Conservation (phyloP, 495 filamentous ascomycete genomes). For the Lepraria neglecta region DNA sequence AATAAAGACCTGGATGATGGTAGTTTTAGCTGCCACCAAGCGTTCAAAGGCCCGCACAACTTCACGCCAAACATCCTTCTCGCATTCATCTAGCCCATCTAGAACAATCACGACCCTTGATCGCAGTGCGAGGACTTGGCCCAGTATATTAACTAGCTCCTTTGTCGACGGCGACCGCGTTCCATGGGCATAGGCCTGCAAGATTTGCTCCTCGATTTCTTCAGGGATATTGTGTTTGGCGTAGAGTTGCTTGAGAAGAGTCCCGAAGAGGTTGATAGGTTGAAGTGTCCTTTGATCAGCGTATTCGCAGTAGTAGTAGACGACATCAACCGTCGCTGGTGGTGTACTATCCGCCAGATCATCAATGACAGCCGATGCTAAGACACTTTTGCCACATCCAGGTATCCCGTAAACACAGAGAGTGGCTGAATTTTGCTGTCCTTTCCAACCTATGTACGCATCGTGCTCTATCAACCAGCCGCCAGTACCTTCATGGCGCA, state of each 20-base stretch:
- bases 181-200: neutral
- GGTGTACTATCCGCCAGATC: neutral
- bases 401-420: constrained; percentile 29
- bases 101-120: constrained; percentile 15
- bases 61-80: constrained; percentile 11
- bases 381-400: constrained; percentile 27
- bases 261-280: constrained; percentile 18
- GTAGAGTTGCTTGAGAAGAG: constrained; percentile 26
- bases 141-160: neutral
- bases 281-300: constrained; percentile 21
- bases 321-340: neutral
- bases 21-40: neutral
- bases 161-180: neutral
- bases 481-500: constrained; percentile 22
- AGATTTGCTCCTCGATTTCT: neutral
- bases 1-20: constrained; percentile 21
- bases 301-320: constrained; percentile 29
- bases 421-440: neutral
- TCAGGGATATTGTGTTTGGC: neutral
- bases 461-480: constrained; percentile 20
- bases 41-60: constrained; percentile 9
- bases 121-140: neutral
- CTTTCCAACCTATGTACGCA: constrained; percentile 19
- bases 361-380: constrained; percentile 19
- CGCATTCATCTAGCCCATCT: constrained; percentile 31